phyloP scores from a whole-genome alignment of 106 monocot species.

The Agapanthus africanus region DNA sequence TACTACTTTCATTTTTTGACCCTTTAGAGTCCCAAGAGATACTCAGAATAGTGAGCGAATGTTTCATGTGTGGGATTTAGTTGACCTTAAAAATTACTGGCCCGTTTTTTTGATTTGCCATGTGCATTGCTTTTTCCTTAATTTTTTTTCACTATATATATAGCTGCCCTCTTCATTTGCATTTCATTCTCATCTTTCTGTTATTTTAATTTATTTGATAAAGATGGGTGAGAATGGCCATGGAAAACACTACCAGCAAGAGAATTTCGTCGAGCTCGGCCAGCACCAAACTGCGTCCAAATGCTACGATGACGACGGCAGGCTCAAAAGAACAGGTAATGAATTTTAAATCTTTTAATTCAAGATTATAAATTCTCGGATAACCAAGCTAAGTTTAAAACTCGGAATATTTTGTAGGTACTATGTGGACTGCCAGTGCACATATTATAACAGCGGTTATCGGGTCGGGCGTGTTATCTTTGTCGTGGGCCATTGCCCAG shows the following conservation, averaged over 20 bases:
- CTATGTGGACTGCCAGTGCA: conserved; percentile 68
- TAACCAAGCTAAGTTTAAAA: neutral
- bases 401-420: conserved; percentile 28
- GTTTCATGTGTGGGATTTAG: neutral
- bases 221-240: neutral
- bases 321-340: conserved; percentile 50
- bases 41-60: neutral
- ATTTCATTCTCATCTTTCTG: neutral
- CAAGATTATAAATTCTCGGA: neutral
- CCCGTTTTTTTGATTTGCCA: neutral
- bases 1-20: neutral
- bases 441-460: conserved; percentile 72
- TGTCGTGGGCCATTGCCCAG: conserved; percentile 71
- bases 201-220: neutral
- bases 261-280: neutral
- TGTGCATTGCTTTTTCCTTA: too few relatives aligned
- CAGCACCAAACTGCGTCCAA: conserved; percentile 15
- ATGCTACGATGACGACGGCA: conserved; percentile 61
- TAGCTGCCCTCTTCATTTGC: neutral
- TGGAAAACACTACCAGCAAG: neutral
- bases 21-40: neutral
- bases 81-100: neutral
- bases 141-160: neutral
- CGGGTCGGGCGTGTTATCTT: conserved; percentile 55
- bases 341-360: neutral